A percentile compares a stretch with the other conserved stretches of the same genome.
phyloP scores from a whole-genome alignment of 495 filamentous ascomycete species.

The Daldinia caldariorum region DNA sequence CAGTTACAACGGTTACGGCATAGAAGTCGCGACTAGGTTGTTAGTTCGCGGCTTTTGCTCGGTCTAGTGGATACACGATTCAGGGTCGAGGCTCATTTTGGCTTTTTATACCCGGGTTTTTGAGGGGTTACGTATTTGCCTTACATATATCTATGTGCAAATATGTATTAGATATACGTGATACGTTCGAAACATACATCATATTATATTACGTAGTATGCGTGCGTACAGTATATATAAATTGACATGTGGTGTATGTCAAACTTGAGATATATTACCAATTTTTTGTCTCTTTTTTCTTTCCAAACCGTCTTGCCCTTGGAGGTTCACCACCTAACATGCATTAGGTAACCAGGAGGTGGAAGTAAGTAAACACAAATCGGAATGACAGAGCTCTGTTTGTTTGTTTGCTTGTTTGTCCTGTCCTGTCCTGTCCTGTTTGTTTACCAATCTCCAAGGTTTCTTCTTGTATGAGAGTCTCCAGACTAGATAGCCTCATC shows the following conservation, averaged over 20 bases:
- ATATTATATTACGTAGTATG: no score
- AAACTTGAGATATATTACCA: background rate
- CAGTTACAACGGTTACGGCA: conserved; percentile 4
- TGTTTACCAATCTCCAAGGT: background rate
- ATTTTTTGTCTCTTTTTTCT: background rate
- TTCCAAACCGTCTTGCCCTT: background rate
- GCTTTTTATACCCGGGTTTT: conserved; percentile 4
- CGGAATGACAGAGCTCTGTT: background rate
- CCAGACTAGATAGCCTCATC: background rate
- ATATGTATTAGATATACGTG: background rate
- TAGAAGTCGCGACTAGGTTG: conserved; percentile 4
- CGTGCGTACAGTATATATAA: no score
- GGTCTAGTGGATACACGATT: conserved; percentile 21
- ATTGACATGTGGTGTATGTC: background rate
- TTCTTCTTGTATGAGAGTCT: background rate
- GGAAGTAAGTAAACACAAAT: background rate
- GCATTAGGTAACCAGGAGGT: background rate
- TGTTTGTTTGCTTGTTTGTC: background rate
- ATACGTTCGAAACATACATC: no score
- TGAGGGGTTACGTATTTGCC: background rate
- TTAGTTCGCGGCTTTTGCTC: conserved; percentile 21
- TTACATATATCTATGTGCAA: background rate
- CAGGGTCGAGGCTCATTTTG: conserved; percentile 15
- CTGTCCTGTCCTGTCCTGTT: no score
- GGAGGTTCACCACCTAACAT: background rate